Base-by-base conservation (phyloP, 2,329 filamentous ascomycete genomes). In the Tolypocladium album region DNA sequence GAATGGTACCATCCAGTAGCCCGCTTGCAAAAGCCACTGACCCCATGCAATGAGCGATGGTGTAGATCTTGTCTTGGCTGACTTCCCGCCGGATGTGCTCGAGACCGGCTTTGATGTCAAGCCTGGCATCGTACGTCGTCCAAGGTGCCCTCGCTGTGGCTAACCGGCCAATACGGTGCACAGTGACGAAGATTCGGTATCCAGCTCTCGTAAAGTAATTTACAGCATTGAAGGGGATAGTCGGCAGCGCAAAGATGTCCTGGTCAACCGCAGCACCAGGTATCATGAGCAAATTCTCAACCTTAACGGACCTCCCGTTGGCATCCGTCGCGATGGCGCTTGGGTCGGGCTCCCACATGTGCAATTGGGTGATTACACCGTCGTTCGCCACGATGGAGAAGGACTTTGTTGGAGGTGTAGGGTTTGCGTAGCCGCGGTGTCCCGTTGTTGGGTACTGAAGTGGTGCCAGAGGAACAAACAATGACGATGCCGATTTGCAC, bases 221-320 rank as follows among this genome's bases (percentile, higher is more conserved):
- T 62, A 88, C 78, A 0, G 83, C 78, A 67, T 88, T 87, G 63
- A 79, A 80, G n/a, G 78, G 76, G 59, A 88, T 85, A 2, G 84
- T 87, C 2, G 84, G 84, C 36, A 86, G 74, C 0, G 84, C 79
- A 63, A 77, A 88, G 58, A 87, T 85, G 63, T 84, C 80, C 64
- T 88, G 82, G 67, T 87, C 82, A 1, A 88, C 84, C 1, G 82
- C 76, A 0, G 84, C 83, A 24, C 85, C 85, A 0, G 84, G 83
- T 53, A 88, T 76, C 76, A 88, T 79, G 61, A 88, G 78, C 7
- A 88, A 71, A 62, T 82, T 81, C 66, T 76, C 76, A 6, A 59
- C 47, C 17, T 58, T 55, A 11, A 62, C 59, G 3, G 63, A 55
- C 2, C 9, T 27, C 20, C 63, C 61, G 11, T 24, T 13, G 20